Base-by-base conservation (phyloP, 345 rosid species). In the Citrus trifoliata region DNA sequence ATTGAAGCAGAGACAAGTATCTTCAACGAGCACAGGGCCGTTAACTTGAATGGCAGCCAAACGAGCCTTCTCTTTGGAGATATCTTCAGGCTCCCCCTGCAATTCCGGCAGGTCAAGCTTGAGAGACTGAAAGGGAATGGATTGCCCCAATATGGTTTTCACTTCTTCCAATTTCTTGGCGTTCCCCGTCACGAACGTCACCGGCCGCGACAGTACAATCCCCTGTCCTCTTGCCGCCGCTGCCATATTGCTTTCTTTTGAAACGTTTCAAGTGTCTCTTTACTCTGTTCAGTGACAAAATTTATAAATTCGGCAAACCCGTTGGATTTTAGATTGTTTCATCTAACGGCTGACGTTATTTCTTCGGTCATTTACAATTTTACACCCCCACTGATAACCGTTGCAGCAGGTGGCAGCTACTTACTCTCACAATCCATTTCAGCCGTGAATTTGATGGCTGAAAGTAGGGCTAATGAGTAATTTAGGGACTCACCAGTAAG, bases 81-180 rank as follows among this genome's bases (percentile, higher is more conserved):
- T 94, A 64, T 85, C 92, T 79, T 89, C 95, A 59, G 98, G 98
- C 77, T 94, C 97, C 24, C 99, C 99, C 87, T 96, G 99, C 71
- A 93, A 82, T 79, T 96, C 97, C 37, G 98, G 98, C 78, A 96
- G 64, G 70, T 96, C 97, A 80, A 96, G 89, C 84, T 96, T 96
- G 83, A 87, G 91, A 56, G 99, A 93, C 80, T 83, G 95, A 69
- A 96, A 86, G 46, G 98, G 99, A 73, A 96, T 84, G 22, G 97
- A 85, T 30, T 88, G 86, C 14, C 98, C 97, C 88, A 96, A 78
- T 18, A 96, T 96, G 58, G 89, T 87, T 71, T 93, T 93, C 32
- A 96, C 99, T 82, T 96, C 98, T 69, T 96, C 99, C 8, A 94
- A 95, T 84, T 96, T 96, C 88, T 94, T 94, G 6, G 97, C 94